phyloP scores from a whole-genome alignment of 2,329 filamentous ascomycete genomes.

The Geosmithia flava region DNA sequence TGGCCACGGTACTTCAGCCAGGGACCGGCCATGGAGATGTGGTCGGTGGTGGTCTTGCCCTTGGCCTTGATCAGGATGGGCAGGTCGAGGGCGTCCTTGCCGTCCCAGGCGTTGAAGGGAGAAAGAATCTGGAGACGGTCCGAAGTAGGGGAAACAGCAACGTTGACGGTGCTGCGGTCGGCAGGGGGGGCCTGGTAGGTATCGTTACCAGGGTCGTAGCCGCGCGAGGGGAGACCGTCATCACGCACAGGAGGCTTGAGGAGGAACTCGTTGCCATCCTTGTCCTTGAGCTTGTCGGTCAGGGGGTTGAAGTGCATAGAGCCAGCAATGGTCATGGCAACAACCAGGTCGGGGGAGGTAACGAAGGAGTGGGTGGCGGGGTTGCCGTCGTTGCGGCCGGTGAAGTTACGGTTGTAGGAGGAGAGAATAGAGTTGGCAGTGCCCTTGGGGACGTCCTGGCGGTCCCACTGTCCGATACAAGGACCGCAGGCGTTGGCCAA shows the following conservation, averaged over 20 bases:
- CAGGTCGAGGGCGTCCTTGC: conserved; percentile 73
- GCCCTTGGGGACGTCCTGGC: conserved; percentile 87
- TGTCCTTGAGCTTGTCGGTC: conserved; percentile 83
- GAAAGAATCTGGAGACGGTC: conserved; percentile 89
- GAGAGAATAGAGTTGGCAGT: conserved; percentile 94
- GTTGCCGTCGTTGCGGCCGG: conserved; percentile 92
- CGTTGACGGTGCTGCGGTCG: conserved; percentile 60
- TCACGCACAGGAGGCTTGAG: conserved; percentile 63
- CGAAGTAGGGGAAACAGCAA: conserved; percentile 76
- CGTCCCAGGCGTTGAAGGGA: conserved; percentile 81
- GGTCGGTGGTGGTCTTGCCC: conserved; percentile 94
- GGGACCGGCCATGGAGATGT: conserved; percentile 93
- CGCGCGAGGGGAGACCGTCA: conserved; percentile 63
- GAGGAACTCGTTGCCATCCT: conserved; percentile 92
- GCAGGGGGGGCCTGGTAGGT: conserved; percentile 92
- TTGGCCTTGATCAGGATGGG: conserved; percentile 94
- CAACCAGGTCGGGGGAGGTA: conserved; percentile 79
- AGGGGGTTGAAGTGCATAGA: conserved; percentile 89
- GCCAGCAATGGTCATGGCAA: conserved; percentile 75
- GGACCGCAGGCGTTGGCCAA: conserved; percentile 91
- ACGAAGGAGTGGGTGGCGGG: conserved; percentile 91
- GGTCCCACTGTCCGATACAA: conserved; percentile 93
- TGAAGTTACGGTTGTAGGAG: conserved; percentile 99
- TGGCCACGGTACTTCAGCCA: conserved; percentile 99
- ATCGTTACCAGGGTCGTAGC: conserved; percentile 84